phyloP scores from a whole-genome alignment of 148 eudicot species.

The Dianthus caryophyllus region DNA sequence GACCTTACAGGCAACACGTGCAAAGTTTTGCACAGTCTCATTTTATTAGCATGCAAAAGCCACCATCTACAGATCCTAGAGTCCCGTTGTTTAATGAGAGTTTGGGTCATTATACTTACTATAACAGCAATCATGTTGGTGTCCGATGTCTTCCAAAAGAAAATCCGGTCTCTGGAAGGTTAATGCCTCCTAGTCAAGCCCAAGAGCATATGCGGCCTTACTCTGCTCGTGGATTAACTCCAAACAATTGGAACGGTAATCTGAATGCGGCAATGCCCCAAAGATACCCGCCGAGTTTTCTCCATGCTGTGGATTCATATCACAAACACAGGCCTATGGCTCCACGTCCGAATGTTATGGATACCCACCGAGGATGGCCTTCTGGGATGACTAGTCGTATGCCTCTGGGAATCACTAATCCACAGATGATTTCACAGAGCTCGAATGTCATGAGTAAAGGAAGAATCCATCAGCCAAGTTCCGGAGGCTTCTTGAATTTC shows the following conservation, averaged over 20 bases:
- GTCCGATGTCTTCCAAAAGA: conserved; percentile 21
- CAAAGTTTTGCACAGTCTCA: conserved; percentile 22
- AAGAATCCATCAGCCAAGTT: conserved; percentile 24
- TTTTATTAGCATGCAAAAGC: conserved; percentile 19
- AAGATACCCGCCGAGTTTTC: conserved; percentile 12
- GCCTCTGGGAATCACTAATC: conserved; percentile 27
- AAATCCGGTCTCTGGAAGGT: conserved; percentile 24
- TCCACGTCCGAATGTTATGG: conserved; percentile 19
- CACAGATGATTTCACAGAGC: conserved; percentile 21
- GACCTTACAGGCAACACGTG: conserved; percentile 22
- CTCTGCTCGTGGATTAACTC: conserved; percentile 25
- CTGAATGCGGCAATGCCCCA: conserved; percentile 9
- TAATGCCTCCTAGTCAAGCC: conserved; percentile 22
- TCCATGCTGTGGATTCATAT: conserved; percentile 28
- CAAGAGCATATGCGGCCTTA: conserved; percentile 29
- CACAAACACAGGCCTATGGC: conserved; percentile 24
- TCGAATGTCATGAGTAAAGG: conserved; percentile 25
- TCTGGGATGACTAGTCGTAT: conserved; percentile 25
- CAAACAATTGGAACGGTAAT: conserved; percentile 27
- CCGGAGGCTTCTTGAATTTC: conserved; percentile 29
- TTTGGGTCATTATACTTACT: conserved; percentile 22
- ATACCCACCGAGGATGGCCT: conserved; percentile 25
- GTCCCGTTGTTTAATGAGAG: conserved; percentile 20
- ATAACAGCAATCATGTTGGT: conserved; percentile 21
- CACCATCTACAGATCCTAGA: conserved; percentile 15